Base-by-base conservation (phyloP, 495 filamentous ascomycete genomes). In the Hypoxylon intermedium region DNA sequence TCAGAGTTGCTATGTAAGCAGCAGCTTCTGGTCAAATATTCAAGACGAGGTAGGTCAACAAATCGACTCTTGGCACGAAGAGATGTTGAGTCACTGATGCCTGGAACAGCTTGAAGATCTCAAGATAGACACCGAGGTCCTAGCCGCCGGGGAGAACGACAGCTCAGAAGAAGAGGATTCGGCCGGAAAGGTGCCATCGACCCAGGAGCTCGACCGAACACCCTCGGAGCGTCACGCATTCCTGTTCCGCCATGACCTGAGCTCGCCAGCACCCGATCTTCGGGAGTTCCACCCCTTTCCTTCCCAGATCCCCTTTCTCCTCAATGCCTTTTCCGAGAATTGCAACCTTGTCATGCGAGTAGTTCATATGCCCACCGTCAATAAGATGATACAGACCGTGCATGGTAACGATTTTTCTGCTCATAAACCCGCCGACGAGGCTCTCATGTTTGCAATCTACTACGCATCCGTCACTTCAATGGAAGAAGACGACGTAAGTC, bases 371-470 rank as follows among this genome's bases (percentile, higher is more conserved):
- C 83, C 83, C 9, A 83, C 78, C 4, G 18, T 84, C 6, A 72
- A 49, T 5, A 77, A 79, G 44, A 75, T 84, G 58, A 61, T 81
- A 7, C 73, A 74, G 4, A 67, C 74, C 33, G 60, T 73, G 13
- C 73, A 74, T 6, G 67, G 69, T 2, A 65, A 63, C 33, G 66
- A 73, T 16, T 63, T 69, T 47, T 63, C 74, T 18, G 42, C 52
- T 15, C 60, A 79, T 0, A 72, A 75, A 0, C 73, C 77, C 5
- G 67, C 74, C 20, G 77, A 83, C 43, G 80, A 87, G 58, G 82
- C 85, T 9, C 65, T 87, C 38, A 71, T 86, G 67, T 85, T 86
- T 65, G 73, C 83, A 0, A 82, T 87, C 4, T 87, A 85, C 64
- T 87, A 85, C 63, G 77, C 82, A 0, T 77, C 85, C 1, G 66